Evolutionary conservation across 2,329 filamentous ascomycete genomes (phyloP).

Genomic region (Calonectria pseudoreteaudii): DNA sequence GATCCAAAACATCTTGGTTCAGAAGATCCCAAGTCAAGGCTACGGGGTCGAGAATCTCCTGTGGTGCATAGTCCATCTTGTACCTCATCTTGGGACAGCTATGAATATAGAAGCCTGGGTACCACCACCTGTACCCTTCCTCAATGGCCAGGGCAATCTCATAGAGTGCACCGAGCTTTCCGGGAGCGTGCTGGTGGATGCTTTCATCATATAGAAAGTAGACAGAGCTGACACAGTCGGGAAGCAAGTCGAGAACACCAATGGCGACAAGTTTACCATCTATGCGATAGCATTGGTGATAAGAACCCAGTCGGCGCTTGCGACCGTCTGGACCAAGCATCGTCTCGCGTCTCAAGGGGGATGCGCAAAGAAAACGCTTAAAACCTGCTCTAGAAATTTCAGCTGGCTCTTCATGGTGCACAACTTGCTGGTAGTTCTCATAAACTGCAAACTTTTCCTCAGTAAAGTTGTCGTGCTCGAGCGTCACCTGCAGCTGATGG

Average conservation of each 20-base stretch:
- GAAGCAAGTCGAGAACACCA: conserved; percentile 81
- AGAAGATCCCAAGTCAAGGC: conserved; percentile 72
- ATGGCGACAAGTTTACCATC: conserved; percentile 82
- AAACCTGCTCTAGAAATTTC: conserved; percentile 74
- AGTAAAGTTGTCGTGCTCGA: conserved; percentile 78
- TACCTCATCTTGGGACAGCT: conserved; percentile 86
- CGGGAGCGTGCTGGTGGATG: conserved; percentile 75
- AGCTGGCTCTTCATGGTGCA: conserved; percentile 74
- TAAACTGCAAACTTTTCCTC: conserved; percentile 82
- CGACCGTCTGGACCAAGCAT: conserved; percentile 60
- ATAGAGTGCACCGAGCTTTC: conserved; percentile 79
- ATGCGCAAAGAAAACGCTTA: conserved; percentile 78
- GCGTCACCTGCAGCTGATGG: conserved; percentile 75
- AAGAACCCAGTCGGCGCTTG: conserved; percentile 74
- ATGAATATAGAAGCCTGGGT: conserved; percentile 86
- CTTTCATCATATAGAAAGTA: conserved; percentile 87
- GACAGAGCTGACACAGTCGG: conserved; percentile 81
- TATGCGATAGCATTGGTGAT: conserved; percentile 84
- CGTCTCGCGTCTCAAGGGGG: conserved; percentile 68
- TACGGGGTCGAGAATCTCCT: conserved; percentile 79
- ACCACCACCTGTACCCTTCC: conserved; percentile 80
- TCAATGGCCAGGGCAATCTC: conserved; percentile 80
- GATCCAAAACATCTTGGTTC: conserved; percentile 60
- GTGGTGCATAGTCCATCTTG: conserved; percentile 83
- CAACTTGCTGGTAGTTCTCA: conserved; percentile 78